phyloP scores from a whole-genome alignment of 2,329 filamentous ascomycete species.

The Curvularia lunata region DNA sequence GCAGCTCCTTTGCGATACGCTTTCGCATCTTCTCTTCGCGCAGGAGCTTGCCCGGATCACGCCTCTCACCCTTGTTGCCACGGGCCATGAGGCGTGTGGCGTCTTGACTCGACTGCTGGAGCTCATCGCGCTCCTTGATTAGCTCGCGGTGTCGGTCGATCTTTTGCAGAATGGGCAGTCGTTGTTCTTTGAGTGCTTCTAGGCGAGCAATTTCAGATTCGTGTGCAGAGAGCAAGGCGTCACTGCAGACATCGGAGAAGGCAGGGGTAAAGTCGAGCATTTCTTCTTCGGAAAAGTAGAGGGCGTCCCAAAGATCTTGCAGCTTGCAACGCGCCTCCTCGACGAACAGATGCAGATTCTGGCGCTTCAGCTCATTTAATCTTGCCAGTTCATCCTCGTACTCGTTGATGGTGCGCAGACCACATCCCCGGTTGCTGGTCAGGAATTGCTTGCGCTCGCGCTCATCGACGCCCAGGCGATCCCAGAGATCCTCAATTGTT shows the following conservation, averaged over 20 bases:
- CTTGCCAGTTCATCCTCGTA: constrained; percentile 89
- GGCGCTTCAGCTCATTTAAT: constrained; percentile 89
- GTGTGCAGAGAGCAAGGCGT: constrained; percentile 91
- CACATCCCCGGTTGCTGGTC: constrained; percentile 86
- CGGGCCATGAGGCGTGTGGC: constrained; percentile 91
- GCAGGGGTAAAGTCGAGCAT: constrained; percentile 98
- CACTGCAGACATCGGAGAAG: constrained; percentile 96
- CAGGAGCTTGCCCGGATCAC: constrained; percentile 90
- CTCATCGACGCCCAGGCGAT: constrained; percentile 82
- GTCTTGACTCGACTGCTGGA: constrained; percentile 91
- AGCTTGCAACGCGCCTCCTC: constrained; percentile 90
- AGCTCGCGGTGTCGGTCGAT: constrained; percentile 84
- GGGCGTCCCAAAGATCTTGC: constrained; percentile 91
- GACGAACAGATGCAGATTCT: constrained; percentile 94
- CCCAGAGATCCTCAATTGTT: constrained; percentile 87
- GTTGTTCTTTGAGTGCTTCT: constrained; percentile 82
- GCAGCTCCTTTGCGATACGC: constrained; percentile 92
- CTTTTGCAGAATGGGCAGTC: constrained; percentile 79
- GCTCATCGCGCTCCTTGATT: constrained; percentile 83
- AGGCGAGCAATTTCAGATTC: constrained; percentile 87
- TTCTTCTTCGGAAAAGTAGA: constrained; percentile 97
- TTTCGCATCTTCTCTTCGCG: constrained; percentile 99
- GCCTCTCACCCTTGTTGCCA: constrained; percentile 89
- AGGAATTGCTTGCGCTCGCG: constrained; percentile 84
- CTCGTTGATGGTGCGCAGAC: constrained; percentile 90